Base-by-base conservation (phyloP, 208 protist species). In the Herpetomonas samuelpessoai region DNA sequence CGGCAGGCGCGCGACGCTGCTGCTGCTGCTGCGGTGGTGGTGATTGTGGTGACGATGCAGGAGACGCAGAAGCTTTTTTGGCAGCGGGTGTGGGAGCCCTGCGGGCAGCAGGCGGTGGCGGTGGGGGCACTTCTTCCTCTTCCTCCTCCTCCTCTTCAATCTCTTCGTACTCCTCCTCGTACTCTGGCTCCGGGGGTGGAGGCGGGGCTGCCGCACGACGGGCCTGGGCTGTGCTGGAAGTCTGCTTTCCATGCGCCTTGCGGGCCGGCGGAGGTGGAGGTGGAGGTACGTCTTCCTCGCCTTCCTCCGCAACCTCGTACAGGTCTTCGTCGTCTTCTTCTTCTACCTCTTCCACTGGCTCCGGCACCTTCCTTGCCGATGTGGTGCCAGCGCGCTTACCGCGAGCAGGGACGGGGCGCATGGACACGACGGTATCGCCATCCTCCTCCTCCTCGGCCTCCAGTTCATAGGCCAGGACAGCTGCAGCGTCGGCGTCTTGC, bases 111-210 rank as follows among this genome's bases (percentile, higher is more conserved):
- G 45, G 49, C 22, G 19, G 14, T 21, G 19, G 3, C 19, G 29
- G 26, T 24, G 28, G 30, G 26, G 57, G 29, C 2, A 49, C 19
- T 14, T 22, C 39, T 6, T 44, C 41, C 25, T 62, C 59, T 28
- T 57, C 57, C 39, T 70, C 62, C 44, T 52, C 38, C 31, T 29
- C 44, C n/a, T 49, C 51, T 29, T 62, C 39, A 3, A 47, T 44
- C 27, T 65, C 62, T 22, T 75, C 70, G 21, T 52, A 18, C 18
- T 71, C 62, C 54, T 57, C 35, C 14, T 52, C 51, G 19, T 48
- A 27, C 29, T 48, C 35, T 26, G 48, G 49, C 45, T 52, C 25
- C 10, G 59, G 12, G 12, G 60, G 48, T 1, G 50, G 60, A 35
- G 68, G 28, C 21, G 50, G 30, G 16, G 51, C 21, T n/a, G 35